phyloP scores from a whole-genome alignment of 768 basidiomycete species.

The Pulveroboletus sp. region DNA sequence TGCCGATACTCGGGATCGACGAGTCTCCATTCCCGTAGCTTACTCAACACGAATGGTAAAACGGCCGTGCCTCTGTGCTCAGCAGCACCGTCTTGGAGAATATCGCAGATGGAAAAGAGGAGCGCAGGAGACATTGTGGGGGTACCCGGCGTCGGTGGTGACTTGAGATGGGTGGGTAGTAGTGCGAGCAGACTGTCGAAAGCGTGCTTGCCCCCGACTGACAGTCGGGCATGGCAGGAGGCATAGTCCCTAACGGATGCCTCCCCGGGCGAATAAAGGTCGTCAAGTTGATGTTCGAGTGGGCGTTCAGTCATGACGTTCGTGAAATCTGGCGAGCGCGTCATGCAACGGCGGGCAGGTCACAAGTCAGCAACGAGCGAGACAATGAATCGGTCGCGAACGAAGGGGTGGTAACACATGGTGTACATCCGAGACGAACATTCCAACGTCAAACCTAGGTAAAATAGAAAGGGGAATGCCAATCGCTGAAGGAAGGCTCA shows the following conservation, averaged over 20 bases:
- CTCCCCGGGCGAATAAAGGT: not conserved
- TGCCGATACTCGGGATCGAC: constrained; percentile 14
- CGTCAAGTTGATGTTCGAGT: not conserved
- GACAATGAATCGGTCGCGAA: constrained; percentile 1
- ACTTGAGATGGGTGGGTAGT: constrained; percentile 9
- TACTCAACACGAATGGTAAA: constrained; percentile 21
- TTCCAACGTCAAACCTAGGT: constrained; percentile 1
- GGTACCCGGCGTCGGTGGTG: not conserved
- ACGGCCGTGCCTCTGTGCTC: constrained; percentile 3
- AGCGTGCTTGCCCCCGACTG: constrained; percentile 3
- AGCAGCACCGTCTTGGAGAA: constrained; percentile 2
- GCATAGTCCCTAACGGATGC: not conserved
- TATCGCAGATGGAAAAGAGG: constrained; percentile 23
- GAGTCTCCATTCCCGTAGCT: constrained; percentile 24
- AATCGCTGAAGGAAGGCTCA: constrained; percentile 9
- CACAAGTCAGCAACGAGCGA: constrained; percentile 1
- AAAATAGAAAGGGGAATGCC: not conserved
- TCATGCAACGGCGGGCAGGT: not conserved
- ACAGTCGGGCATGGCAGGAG: constrained; percentile 4
- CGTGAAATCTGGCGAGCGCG: constrained; percentile 17
- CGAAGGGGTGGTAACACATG: not conserved
- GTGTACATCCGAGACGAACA: not conserved
- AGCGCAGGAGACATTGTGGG: constrained; percentile 12
- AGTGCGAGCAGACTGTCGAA: constrained; percentile 16
- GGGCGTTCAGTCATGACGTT: constrained; percentile 18